Base-by-base conservation (phyloP, 2,329 filamentous ascomycete species). In the Nemania sp. region DNA sequence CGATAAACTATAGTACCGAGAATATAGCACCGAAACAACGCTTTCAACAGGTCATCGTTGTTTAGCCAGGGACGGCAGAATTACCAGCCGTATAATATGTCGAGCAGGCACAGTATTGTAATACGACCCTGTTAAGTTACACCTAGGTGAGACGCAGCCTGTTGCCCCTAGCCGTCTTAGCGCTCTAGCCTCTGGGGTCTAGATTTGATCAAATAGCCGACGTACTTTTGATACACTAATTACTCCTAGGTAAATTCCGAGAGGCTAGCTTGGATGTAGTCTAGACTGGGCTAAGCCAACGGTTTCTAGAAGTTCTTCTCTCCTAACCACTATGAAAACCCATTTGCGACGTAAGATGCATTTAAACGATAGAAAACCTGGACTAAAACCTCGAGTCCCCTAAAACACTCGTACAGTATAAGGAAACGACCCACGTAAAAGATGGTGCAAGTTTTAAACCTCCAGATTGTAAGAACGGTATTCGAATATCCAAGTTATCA, bases 331-430 rank as follows among this genome's bases (percentile, higher is more conserved):
- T 18, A 29, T 45, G 24, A 45, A 8, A n/a, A 32, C 1, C 11
- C 20, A 66, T 52, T 22, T n/a, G 43, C 45, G 26, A 57, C 24
- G 24, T 41, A 26, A 24, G 35, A 26, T 54, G 32, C 41, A 18
- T 49, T 8, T n/a, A 60, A 24, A 26, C 8, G 7, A 38, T 15
- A 7, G 24, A 11, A 49, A 8, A 3, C 38, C 27, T 22, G n/a
- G 22, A 15, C 7, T 18, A 49, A n/a, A 60, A 43, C 13, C 51
- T 22, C 5, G 15, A 38, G 8, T 20, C 22, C 6, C n/a, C 13
- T 10, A 43, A 20, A 1, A 29, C 1, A 52, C 20, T 60, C 22
- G 24, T 20, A 20, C 32, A 27, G 45, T 41, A 41, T 7, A 4
- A 45, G 15, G n/a, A 49, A 20, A 47, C 4, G 55, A 13, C 15